Percentiles rank a stretch among this genome's conserved stretches.
Evolutionary conservation across 768 basidiomycete species (phyloP).

Genomic region (Xerocomellus intermedius): DNA sequence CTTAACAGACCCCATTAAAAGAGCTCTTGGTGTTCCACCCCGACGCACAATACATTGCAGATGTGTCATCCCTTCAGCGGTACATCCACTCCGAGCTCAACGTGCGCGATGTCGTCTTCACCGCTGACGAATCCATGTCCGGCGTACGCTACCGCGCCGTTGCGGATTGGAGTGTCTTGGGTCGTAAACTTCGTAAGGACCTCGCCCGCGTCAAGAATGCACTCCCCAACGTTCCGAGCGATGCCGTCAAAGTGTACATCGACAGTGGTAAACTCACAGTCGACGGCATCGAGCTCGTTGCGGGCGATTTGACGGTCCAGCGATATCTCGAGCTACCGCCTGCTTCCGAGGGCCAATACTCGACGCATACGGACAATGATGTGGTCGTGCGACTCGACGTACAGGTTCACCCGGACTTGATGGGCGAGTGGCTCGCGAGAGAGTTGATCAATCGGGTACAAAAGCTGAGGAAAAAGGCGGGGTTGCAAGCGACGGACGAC

Average conservation of each 20-base stretch:
- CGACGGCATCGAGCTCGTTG: slow-evolving; percentile 84
- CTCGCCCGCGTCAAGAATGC: slow-evolving; percentile 85
- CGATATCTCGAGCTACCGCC: slow-evolving; percentile 84
- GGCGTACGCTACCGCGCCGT: slow-evolving; percentile 89
- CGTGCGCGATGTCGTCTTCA: slow-evolving; percentile 86
- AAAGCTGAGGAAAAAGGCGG: slow-evolving; percentile 93
- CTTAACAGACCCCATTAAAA: slow-evolving; percentile 77
- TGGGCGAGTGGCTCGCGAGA: slow-evolving; percentile 84
- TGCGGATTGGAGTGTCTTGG: slow-evolving; percentile 94
- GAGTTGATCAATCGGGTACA: slow-evolving; percentile 93
- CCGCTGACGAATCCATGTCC: slow-evolving; percentile 79
- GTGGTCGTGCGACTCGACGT: slow-evolving; percentile 93
- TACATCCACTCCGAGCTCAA: slow-evolving; percentile 97
- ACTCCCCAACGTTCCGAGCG: slow-evolving; percentile 77
- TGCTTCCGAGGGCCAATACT: slow-evolving; percentile 58
- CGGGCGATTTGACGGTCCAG: slow-evolving; percentile 89
- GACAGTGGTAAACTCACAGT: slow-evolving; percentile 75
- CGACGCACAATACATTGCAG: slow-evolving; percentile 76
- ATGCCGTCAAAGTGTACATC: slow-evolving; percentile 76
- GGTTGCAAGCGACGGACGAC: slow-evolving; percentile 92
- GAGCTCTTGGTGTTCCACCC: slow-evolving; percentile 95
- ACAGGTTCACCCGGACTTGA: slow-evolving; percentile 80
- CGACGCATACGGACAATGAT: slow-evolving; percentile 89
- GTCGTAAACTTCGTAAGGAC: slow-evolving; percentile 91
- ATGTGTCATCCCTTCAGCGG: slow-evolving; percentile 77